Conservation (phyloP, 306 rosid species). For the Fragaria vesca region DNA sequence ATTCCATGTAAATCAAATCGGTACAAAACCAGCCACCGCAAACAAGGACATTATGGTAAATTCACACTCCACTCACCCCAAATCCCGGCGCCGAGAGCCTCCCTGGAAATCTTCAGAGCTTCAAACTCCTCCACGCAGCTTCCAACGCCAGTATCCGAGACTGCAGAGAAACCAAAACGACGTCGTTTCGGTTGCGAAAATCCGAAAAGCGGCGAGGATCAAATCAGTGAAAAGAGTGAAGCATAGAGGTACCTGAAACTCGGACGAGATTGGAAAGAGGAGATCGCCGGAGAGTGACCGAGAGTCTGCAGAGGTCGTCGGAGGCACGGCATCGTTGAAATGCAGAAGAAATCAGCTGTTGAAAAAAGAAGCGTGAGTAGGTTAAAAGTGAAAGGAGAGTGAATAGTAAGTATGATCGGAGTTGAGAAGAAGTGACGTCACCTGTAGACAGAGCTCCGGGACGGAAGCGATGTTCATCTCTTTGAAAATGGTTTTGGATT, state of each 20-base stretch:
- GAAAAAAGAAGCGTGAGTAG: not conserved
- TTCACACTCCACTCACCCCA: slow-evolving; percentile 65
- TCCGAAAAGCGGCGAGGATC: not conserved
- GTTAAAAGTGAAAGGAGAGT: not conserved
- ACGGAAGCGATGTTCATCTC: slow-evolving; percentile 38
- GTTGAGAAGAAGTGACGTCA: not conserved
- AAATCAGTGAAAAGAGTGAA: not conserved
- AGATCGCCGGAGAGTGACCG: slow-evolving; percentile 51
- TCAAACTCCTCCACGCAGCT: slow-evolving; percentile 68
- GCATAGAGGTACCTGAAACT: slow-evolving; percentile 48
- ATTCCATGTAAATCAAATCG: not conserved
- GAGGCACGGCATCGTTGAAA: slow-evolving; percentile 74
- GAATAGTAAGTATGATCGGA: not conserved
- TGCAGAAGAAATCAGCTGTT: slow-evolving; percentile 73
- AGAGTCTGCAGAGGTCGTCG: slow-evolving; percentile 62
- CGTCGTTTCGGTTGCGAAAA: not conserved
- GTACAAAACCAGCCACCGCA: not conserved
- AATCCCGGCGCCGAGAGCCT: slow-evolving; percentile 29
- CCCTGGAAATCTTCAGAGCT: slow-evolving; percentile 41
- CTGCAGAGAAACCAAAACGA: slow-evolving; percentile 38
- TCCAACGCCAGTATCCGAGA: slow-evolving; percentile 86
- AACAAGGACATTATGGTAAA: not conserved
- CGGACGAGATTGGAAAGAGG: slow-evolving; percentile 43
- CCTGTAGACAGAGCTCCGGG: slow-evolving; percentile 35
- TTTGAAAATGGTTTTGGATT: not conserved